These are phyloP conservation scores for Trichoderma semiorbis DNA, from an alignment of 2,329 filamentous ascomycete genomes.

Conservation along the genomic window DNA sequence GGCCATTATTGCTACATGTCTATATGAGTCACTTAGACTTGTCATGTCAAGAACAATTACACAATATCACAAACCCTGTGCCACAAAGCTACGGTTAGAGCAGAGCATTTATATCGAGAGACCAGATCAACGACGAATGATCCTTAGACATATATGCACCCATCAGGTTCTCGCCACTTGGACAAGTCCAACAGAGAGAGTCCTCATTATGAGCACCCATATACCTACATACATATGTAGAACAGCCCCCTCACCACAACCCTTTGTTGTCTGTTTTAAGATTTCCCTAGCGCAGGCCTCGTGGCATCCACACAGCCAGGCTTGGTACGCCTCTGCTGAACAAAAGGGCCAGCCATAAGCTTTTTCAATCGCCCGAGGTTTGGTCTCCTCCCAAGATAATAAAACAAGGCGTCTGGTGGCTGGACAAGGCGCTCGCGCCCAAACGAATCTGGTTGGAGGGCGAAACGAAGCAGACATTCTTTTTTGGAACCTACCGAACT, in stretches of 20 bases:
- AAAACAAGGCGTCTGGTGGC: background rate
- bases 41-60: background rate
- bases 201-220: background rate
- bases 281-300: background rate
- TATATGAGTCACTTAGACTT: background rate
- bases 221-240: background rate
- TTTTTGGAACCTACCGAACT: background rate
- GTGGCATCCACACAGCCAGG: background rate
- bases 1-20: background rate
- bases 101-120: background rate
- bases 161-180: background rate
- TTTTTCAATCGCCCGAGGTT: background rate
- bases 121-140: rapidly evolving
- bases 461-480: background rate
- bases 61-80: background rate
- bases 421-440: background rate
- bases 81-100: background rate
- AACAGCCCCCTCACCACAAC: background rate
- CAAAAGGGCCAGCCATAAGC: background rate
- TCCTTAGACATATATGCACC: background rate
- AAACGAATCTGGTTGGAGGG: background rate
- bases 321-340: background rate
- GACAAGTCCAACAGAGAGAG: background rate
- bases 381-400: background rate
- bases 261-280: background rate